phyloP scores from a whole-genome alignment of 305 asterid genomes.

The Rubia balearica region DNA sequence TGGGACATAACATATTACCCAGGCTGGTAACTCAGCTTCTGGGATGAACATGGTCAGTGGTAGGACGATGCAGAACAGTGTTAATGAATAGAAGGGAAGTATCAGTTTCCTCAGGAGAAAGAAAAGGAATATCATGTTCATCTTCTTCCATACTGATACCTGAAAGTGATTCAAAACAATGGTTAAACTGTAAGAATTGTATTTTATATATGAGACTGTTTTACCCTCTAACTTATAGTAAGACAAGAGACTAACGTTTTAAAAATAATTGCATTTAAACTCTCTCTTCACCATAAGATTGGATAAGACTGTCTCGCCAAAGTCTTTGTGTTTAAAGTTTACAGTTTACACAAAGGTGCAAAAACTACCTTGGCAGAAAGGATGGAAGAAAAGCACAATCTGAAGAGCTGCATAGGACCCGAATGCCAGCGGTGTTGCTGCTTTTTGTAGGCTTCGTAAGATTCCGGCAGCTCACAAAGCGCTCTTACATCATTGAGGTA shows the following conservation, averaged over 20 bases:
- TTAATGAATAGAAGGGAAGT: constrained; percentile 89
- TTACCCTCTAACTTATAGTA: too few relatives aligned
- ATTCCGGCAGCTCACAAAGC: constrained; percentile 83
- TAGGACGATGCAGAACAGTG: constrained; percentile 82
- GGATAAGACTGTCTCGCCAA: neutral
- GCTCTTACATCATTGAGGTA: constrained; percentile 72
- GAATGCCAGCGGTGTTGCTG: constrained; percentile 99
- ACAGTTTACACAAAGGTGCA: neutral
- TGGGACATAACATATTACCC: constrained; percentile 95
- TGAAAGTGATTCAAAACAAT: constrained; percentile 26
- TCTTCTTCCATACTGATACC: constrained; percentile 82
- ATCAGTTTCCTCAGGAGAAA: constrained; percentile 82
- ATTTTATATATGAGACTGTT: too few relatives aligned
- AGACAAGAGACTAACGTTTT: too few relatives aligned
- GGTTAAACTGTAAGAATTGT: too few relatives aligned
- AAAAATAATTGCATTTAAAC: too few relatives aligned
- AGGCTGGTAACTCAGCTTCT: constrained; percentile 75
- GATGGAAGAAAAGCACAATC: constrained; percentile 74
- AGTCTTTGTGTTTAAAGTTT: too few relatives aligned
- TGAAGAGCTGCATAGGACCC: constrained; percentile 96
- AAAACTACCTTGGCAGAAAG: constrained; percentile 56
- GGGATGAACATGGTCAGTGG: constrained; percentile 95
- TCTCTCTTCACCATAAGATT: too few relatives aligned
- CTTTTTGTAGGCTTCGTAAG: constrained; percentile 89
- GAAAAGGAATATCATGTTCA: constrained; percentile 81